phyloP scores from a whole-genome alignment of 2,329 filamentous ascomycete species.

The Aspergillus viridinutans region DNA sequence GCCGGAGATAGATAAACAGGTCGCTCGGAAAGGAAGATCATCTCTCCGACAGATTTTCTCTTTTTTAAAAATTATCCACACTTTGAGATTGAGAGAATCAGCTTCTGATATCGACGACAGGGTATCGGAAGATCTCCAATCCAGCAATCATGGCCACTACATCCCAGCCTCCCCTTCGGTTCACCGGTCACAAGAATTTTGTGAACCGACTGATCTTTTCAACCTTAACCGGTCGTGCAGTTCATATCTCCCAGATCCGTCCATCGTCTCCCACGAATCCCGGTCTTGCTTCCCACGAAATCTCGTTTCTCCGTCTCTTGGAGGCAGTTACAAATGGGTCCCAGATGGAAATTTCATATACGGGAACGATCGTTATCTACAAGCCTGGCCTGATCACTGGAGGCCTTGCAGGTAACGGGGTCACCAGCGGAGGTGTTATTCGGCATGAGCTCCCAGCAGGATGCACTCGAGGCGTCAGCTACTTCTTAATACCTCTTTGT shows the following conservation, averaged over 20 bases:
- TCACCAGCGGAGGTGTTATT: conserved; percentile 65
- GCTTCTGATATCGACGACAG: conserved; percentile 4
- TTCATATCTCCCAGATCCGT: conserved; percentile 93
- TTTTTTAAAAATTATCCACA: conserved; percentile 9
- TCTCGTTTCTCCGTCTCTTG: conserved; percentile 91
- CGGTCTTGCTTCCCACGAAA: conserved; percentile 85
- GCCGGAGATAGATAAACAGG: conserved; percentile 24
- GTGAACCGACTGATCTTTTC: conserved; percentile 80
- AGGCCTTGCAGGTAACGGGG: conserved; percentile 69
- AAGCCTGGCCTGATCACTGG: conserved; percentile 90
- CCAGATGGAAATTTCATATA: conserved; percentile 92
- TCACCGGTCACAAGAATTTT: conserved; percentile 80
- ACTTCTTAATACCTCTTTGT: conserved; percentile 86
- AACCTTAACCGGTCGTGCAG: conserved; percentile 81
- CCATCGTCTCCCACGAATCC: conserved; percentile 79
- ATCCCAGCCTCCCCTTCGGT: conserved; percentile 57
- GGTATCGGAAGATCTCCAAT: conserved; percentile 10
- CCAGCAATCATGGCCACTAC: conserved; percentile 33
- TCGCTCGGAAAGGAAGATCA: conserved; percentile 26
- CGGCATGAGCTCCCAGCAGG: conserved; percentile 73
- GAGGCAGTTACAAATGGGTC: conserved; percentile 94
- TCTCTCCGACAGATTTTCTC: conserved; percentile 29
- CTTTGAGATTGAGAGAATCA: conserved; percentile 2
- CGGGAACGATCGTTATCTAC: conserved; percentile 88
- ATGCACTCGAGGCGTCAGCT: conserved; percentile 78